Conservation (phyloP, 1,139 yeast species). For the Protomyces inundatus region DNA sequence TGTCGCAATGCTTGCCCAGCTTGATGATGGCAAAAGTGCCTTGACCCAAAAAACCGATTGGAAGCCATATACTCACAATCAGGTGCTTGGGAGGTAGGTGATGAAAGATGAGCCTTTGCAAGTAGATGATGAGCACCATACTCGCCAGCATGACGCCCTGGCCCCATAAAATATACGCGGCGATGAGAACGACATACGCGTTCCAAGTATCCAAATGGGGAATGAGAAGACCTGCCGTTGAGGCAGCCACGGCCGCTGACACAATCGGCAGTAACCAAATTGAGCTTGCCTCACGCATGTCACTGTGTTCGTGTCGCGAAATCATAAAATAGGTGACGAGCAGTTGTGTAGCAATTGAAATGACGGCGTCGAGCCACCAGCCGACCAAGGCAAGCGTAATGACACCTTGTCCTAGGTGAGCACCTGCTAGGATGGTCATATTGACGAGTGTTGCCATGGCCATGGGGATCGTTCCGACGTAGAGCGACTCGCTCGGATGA, state of each 20-base stretch:
- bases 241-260: conserved; percentile 16
- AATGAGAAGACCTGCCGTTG: conserved; percentile 18
- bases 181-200: conserved; percentile 13
- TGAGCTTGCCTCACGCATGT: conserved; percentile 12
- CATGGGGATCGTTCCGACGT: conserved; percentile 25
- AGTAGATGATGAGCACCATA: conserved; percentile 17
- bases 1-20: conserved; percentile 5
- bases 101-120: conserved; percentile 19
- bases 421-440: conserved; percentile 16
- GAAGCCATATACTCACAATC: conserved; percentile 19
- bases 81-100: conserved; percentile 23
- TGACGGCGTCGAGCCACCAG: conserved; percentile 21
- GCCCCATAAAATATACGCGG: conserved; percentile 19
- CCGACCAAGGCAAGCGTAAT: conserved; percentile 2
- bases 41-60: conserved; percentile 19
- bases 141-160: conserved; percentile 21
- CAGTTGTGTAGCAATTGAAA: conserved; percentile 7
- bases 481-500: conserved; percentile 18
- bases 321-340: conserved; percentile 22
- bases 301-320: conserved; percentile 17
- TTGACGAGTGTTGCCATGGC: conserved; percentile 24
- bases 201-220: conserved; percentile 6
- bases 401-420: conserved; percentile 5
- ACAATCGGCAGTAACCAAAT: conserved; percentile 23
- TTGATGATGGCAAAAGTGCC: conserved; percentile 15